Base-by-base conservation (phyloP, 2,329 filamentous ascomycete genomes). In the Apiospora sp. region DNA sequence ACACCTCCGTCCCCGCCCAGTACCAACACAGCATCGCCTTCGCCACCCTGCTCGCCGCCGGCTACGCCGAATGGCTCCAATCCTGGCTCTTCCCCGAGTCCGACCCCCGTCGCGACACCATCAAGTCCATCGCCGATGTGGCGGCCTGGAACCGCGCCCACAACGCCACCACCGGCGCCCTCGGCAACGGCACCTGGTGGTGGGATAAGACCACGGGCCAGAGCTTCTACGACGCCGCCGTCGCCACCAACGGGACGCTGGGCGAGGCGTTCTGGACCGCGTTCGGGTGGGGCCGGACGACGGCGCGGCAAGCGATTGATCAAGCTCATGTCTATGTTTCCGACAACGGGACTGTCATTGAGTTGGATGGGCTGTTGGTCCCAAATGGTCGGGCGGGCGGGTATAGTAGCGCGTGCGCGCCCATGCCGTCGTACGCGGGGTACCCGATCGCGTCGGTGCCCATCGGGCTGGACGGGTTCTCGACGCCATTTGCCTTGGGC, bases 131-230 rank as follows among this genome's bases (percentile, higher is more conserved):
- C 14, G 44, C 73, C 1, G 71, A 75, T 19, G 75, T 77, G 70
- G 73, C 72, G 0, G 70, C 67, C 7, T 77, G 75, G 75, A 77
- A 76, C 48, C 46, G 69, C n/a, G 75, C 75, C 16, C 70, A 76
- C 44, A 75, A 76, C 44, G 67, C 48, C 1, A 73, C 73, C 8
- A 75, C 75, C 0, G 75, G 75, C 3, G 54, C 74, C 13, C 69
- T 76, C 6, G 75, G 75, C 1, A 74, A 75, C 49, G 49, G 64
- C 46, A 75, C 74, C n/a, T 76, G 75, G 75, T 76, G 75, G 75
- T 74, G 58, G 48, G 72, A 76, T 34, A 73, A 71, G 0, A 34
- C 30, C 0, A 72, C 74, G 1, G 75, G 75, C 1, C 75, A 76
- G 67, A 27, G 70, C 71, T 74, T 74, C 70, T 73, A 73, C 41